Conservation (phyloP, 2,329 filamentous ascomycete species). For the Fusarium bulbicola region DNA sequence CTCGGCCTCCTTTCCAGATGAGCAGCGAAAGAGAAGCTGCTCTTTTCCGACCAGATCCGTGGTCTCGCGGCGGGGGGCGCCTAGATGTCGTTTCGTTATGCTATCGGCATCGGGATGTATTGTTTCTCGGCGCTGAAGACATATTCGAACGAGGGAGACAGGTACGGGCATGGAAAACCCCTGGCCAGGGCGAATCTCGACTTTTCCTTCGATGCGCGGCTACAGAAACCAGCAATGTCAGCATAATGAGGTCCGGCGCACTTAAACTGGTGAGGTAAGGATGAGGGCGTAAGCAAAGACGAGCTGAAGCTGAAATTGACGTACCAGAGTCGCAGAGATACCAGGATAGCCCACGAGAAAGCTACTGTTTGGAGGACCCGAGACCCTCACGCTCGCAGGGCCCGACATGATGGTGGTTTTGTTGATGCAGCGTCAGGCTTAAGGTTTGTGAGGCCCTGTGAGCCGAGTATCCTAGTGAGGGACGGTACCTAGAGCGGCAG, state of each 20-base stretch:
- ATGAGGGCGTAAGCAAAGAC: conserved; percentile 20
- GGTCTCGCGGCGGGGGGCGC: conserved; percentile 88
- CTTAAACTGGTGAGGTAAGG: conserved; percentile 3
- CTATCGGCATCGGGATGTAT: conserved; percentile 97
- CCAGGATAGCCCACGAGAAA: conserved; percentile 97
- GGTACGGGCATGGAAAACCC: conserved; percentile 90
- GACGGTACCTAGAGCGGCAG: conserved; percentile 28
- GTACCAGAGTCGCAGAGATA: conserved; percentile 95
- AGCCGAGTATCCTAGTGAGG: conserved; percentile 16
- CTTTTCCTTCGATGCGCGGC: conserved; percentile 97
- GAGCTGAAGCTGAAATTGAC: conserved; percentile 49
- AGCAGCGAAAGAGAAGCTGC: conserved; percentile 88
- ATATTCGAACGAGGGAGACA: conserved; percentile 93
- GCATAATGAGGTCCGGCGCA: conserved; percentile 18
- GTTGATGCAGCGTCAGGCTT: conserved; percentile 13
- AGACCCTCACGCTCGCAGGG: conserved; percentile 80
- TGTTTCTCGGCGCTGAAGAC: conserved; percentile 90
- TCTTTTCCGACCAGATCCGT: conserved; percentile 96
- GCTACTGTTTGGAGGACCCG: conserved; percentile 94
- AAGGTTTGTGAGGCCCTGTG: conserved; percentile 19
- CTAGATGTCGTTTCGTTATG: conserved; percentile 89
- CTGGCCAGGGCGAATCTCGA: conserved; percentile 89
- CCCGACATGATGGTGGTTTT: conserved; percentile 38
- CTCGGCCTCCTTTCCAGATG: conserved; percentile 84
- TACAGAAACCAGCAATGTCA: conserved; percentile 50